Base-by-base conservation (phyloP, 768 basidiomycete species). In the Tylopilus sp. region DNA sequence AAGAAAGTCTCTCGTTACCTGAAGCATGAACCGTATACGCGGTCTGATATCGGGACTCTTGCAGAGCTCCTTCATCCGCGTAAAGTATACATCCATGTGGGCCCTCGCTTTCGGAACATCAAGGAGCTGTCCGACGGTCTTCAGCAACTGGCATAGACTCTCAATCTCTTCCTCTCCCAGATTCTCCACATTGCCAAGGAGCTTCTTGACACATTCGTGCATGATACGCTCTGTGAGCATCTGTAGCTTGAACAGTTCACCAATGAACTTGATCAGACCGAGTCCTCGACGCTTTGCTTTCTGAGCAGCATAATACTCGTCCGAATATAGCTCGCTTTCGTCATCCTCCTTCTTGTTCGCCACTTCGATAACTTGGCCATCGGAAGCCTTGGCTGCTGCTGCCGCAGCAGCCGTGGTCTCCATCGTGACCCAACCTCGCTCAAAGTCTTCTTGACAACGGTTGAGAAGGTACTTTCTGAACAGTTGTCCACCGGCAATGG, bases 91-190 rank as follows among this genome's bases (percentile, higher is more conserved):
- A 61, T 89, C 86, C 83, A 98, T 88, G 63, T 92, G 88, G 16
- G 84, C 85, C 44, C 80, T 82, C 26, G 91, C 86, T 75, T 91
- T 93, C 24, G 71, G 72, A 6, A 84, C 86, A 63, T 98, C 96
- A 50, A 98, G 82, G n/a, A 80, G 75, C 52, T 78, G 76, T 48
- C 96, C 96, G 50, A 97, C 91, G 8, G 95, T 98, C 22, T 87
- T 80, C 48, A 99, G 70, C 48, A 98, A 80, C 70, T 92, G 92
- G 80, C 94, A 97, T 52, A 97, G 79, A 41, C 87, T 91, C 78
- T 98, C 96, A 58, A 98, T 89, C 65, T 96, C 94, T 74, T 97
- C 96, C 72, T 98, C 96, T 65, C 97, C 95, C 0, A 94, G 96
- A 64, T 91, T 90, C 59, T 92, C 86, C 54, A 96, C 87, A 68